phyloP scores from a whole-genome alignment of 1,139 yeast genomes.

The Yamadazyma epiphylla region DNA sequence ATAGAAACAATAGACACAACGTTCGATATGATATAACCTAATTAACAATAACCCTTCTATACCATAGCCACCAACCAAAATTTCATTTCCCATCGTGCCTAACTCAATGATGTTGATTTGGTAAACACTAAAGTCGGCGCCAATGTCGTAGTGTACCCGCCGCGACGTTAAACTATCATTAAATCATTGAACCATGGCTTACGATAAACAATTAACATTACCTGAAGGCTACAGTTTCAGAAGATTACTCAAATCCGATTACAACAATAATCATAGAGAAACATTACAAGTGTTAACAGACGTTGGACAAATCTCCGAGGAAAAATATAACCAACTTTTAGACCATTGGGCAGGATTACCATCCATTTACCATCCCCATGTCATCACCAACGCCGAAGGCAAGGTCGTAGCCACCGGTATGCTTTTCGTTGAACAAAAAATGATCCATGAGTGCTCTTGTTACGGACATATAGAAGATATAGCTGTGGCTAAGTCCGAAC shows the following conservation, averaged over 20 bases:
- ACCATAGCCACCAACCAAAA: no score
- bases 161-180: no score
- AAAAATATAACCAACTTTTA: constrained; percentile 40
- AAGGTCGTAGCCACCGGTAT: constrained; percentile 48
- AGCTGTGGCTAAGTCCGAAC: constrained; percentile 71
- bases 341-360: constrained; percentile 46
- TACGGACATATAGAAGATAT: constrained; percentile 97
- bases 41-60: no score
- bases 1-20: neutral
- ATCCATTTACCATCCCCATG: constrained; percentile 53
- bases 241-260: constrained; percentile 42
- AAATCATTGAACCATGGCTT: constrained; percentile 6
- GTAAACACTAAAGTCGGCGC: no score
- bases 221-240: constrained; percentile 56
- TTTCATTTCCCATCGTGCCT: no score
- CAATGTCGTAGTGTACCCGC: no score
- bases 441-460: constrained; percentile 73
- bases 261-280: constrained; percentile 42
- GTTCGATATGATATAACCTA: no score
- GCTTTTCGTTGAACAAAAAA: constrained; percentile 54
- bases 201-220: constrained; percentile 16
- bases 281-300: constrained; percentile 57
- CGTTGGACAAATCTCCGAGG: constrained; percentile 53
- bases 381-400: constrained; percentile 48
- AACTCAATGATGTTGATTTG: no score